Evolutionary conservation across 2,329 filamentous ascomycete genomes (phyloP).

Genomic region (Alternaria brassicae): DNA sequence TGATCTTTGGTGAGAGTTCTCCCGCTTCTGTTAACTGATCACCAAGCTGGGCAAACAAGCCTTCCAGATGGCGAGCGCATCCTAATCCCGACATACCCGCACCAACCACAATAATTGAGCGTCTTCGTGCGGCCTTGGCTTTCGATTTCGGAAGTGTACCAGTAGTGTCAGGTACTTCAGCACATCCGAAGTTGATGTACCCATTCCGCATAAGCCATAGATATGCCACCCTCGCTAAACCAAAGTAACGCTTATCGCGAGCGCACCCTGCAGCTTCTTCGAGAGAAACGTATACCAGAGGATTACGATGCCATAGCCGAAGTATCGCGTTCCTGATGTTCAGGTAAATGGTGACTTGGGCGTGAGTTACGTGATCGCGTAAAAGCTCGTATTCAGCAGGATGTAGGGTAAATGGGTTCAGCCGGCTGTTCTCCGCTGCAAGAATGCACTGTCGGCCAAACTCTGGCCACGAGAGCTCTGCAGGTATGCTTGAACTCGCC

Average conservation of each 20-base stretch:
- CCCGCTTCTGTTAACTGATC: conserved; percentile 69
- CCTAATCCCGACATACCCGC: conserved; percentile 94
- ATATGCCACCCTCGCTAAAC: conserved; percentile 85
- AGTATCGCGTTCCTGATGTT: conserved; percentile 96
- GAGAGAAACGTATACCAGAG: conserved; percentile 78
- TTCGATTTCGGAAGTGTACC: conserved; percentile 45
- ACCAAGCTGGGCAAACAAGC: conserved; percentile 81
- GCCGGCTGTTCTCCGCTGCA: conserved; percentile 85
- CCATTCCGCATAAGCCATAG: conserved; percentile 90
- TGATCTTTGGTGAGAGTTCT: conserved; percentile 74
- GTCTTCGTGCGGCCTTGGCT: conserved; percentile 61
- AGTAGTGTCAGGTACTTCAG: conserved; percentile 67
- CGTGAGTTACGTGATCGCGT: conserved; percentile 79
- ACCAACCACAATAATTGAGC: conserved; percentile 84
- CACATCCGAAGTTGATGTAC: conserved; percentile 96
- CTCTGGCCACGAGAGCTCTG: conserved; percentile 72
- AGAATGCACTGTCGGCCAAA: conserved; percentile 92
- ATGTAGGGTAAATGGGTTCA: conserved; percentile 90
- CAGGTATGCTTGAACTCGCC: conserved; percentile 84
- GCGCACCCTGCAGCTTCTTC: conserved; percentile 92
- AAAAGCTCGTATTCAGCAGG: conserved; percentile 82
- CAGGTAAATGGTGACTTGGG: conserved; percentile 92
- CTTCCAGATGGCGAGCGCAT: conserved; percentile 88
- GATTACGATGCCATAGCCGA: conserved; percentile 86
- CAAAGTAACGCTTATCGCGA: conserved; percentile 86